These are phyloP conservation scores for Withania somnifera DNA, from an alignment of 305 asterid genomes.

Conservation along the genomic window DNA sequence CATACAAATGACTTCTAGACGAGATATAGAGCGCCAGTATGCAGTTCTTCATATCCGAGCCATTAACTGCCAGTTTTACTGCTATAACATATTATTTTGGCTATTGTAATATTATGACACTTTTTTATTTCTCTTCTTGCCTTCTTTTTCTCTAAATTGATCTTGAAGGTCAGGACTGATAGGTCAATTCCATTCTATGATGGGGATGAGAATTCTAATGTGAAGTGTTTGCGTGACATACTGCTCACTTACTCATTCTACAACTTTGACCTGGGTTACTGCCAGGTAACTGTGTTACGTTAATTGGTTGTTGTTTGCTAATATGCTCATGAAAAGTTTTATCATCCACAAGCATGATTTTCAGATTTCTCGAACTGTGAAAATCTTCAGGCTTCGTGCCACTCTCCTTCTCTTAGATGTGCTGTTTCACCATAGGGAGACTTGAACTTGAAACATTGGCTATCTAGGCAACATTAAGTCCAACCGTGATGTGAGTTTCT, in stretches of 20 bases:
- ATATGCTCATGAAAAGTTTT: not conserved
- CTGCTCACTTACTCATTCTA: conserved; percentile 93
- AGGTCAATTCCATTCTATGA: conserved; percentile 76
- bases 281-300: conserved; percentile 60
- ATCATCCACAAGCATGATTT: not conserved
- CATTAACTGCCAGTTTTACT: not conserved
- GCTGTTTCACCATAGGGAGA: not conserved
- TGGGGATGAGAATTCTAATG: conserved; percentile 97
- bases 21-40: conserved; percentile 5
- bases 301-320: not conserved
- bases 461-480: not conserved
- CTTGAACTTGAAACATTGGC: not conserved
- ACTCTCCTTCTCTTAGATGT: not conserved
- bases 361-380: not conserved
- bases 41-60: not conserved
- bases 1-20: not conserved
- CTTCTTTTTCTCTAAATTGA: not conserved
- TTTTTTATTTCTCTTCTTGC: not conserved
- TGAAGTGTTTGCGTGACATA: conserved; percentile 72
- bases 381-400: not conserved
- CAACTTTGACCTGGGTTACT: conserved; percentile 99
- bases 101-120: not conserved
- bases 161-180: conserved; percentile 87
- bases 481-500: not conserved
- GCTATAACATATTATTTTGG: not conserved